Conservation (phyloP, 768 basidiomycete genomes). For the Kwoniella sp. region DNA sequence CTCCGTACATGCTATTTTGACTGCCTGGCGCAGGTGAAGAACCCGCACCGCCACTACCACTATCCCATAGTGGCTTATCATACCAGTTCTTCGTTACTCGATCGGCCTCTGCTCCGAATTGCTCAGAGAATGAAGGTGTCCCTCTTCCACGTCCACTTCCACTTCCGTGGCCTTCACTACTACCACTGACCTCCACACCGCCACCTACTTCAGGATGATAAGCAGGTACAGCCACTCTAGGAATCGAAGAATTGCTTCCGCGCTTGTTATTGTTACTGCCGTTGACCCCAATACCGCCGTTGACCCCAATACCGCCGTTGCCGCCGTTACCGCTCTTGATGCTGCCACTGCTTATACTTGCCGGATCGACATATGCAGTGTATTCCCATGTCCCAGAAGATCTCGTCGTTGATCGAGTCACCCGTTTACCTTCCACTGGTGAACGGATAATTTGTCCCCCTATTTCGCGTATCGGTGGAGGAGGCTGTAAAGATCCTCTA, state of each 20-base stretch:
- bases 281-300: neutral
- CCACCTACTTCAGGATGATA: neutral
- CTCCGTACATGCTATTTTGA: constrained; percentile 2
- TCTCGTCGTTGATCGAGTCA: constrained; percentile 12
- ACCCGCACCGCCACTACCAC: neutral
- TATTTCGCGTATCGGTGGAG: neutral
- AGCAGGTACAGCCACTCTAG: neutral
- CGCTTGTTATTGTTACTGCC: neutral
- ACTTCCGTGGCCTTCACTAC: neutral
- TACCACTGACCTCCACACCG: neutral
- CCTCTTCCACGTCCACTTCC: constrained; percentile 2
- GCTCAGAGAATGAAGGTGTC: constrained; percentile 1
- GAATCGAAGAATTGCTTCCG: neutral
- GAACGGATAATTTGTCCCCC: neutral
- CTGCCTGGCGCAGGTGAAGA: neutral
- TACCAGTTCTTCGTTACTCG: constrained; percentile 36
- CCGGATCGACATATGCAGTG: constrained; percentile 14
- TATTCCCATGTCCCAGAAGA: constrained; percentile 22
- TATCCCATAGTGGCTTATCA: constrained; percentile 36
- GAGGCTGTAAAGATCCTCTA: constrained; percentile 4
- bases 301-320: neutral
- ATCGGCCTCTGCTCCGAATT: constrained; percentile 5
- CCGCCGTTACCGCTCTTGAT: constrained; percentile 1
- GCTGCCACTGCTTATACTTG: neutral
- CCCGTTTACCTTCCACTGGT: constrained; percentile 5